Percentiles rank a stretch among this genome's conserved stretches.
Conservation (phyloP, 176 grass and related monocot species). For the Bolboschoenus planiculmis region DNA sequence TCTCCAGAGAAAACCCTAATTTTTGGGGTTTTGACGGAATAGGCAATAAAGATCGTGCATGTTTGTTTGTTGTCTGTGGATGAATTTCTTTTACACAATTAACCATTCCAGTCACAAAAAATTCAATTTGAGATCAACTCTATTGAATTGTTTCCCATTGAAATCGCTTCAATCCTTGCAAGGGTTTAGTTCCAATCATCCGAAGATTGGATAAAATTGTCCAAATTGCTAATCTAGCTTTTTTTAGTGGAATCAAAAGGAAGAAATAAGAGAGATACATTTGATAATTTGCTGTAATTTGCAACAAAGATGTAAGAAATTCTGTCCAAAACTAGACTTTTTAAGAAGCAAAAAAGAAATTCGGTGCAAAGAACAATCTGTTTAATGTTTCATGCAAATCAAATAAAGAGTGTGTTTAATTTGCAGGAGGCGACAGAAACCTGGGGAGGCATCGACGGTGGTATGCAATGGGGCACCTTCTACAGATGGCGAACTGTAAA, state of each 20-base stretch:
- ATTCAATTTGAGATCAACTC: not conserved
- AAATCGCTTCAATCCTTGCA: not conserved
- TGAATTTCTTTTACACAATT: not conserved
- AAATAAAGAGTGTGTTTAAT: not conserved
- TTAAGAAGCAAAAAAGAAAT: not conserved
- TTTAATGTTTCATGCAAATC: not conserved
- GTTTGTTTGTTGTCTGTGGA: not conserved
- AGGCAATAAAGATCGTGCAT: not conserved
- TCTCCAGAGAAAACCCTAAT: not conserved
- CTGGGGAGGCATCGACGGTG: slow-evolving; percentile 74
- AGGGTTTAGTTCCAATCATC: not conserved
- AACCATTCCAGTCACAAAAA: not conserved
- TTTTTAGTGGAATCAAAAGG: not conserved
- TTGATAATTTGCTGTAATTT: not conserved
- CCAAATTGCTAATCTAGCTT: not conserved
- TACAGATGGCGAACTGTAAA: slow-evolving; percentile 71
- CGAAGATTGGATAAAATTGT: not conserved
- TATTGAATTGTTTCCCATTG: not conserved
- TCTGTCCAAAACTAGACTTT: not conserved
- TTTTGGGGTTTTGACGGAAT: not conserved
- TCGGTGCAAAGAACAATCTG: not conserved
- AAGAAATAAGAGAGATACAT: not conserved
- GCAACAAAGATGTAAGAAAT: not conserved
- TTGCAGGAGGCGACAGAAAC: slow-evolving; percentile 17
- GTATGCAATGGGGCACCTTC: slow-evolving; percentile 63